Percentiles rank a stretch among this genome's conserved stretches.
These are phyloP conservation scores for Sugiyamaella paludigena DNA, from an alignment of 1,139 yeast species.

Conservation along the genomic window DNA sequence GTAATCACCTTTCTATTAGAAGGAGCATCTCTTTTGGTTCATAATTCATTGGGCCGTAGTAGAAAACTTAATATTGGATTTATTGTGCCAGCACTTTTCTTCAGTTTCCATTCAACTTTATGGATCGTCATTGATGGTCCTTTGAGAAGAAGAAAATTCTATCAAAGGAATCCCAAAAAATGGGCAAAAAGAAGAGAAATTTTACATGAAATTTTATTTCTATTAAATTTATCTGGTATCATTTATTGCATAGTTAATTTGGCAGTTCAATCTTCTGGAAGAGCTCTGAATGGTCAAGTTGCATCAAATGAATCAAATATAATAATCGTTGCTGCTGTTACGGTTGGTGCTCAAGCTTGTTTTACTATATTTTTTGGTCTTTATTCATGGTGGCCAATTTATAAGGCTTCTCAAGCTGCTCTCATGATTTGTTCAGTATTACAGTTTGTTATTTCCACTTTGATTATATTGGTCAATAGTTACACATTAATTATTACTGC, in stretches of 20 bases:
- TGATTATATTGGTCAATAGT: slow-evolving; percentile 21
- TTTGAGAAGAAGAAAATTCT: not conserved
- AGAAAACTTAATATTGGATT: slow-evolving; percentile 7
- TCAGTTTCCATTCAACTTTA: not conserved
- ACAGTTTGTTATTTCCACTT: slow-evolving; percentile 27
- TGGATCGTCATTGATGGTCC: slow-evolving; percentile 3
- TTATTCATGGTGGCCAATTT: slow-evolving; percentile 27
- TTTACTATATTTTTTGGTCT: slow-evolving; percentile 22
- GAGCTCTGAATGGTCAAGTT: not conserved
- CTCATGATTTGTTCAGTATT: slow-evolving; percentile 28
- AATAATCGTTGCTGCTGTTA: slow-evolving; percentile 17
- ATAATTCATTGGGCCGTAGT: not conserved
- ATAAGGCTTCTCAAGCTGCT: slow-evolving; percentile 29
- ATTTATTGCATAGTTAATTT: slow-evolving; percentile 13
- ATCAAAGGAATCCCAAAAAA: not conserved
- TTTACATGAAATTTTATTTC: slow-evolving; percentile 9
- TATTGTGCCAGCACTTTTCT: slow-evolving; percentile 4
- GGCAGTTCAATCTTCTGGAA: slow-evolving; percentile 8
- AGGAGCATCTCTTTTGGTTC: slow-evolving; percentile 9
- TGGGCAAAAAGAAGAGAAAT: slow-evolving; percentile 1
- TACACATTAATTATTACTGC: not conserved
- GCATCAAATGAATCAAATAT: slow-evolving; percentile 8
- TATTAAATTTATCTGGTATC: slow-evolving; percentile 7
- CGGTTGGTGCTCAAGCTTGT: slow-evolving; percentile 18
- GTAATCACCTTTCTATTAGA: slow-evolving; percentile 5